These are phyloP conservation scores for Acacia concinna DNA, from an alignment of 331 rosid species.

Conservation along the genomic window DNA sequence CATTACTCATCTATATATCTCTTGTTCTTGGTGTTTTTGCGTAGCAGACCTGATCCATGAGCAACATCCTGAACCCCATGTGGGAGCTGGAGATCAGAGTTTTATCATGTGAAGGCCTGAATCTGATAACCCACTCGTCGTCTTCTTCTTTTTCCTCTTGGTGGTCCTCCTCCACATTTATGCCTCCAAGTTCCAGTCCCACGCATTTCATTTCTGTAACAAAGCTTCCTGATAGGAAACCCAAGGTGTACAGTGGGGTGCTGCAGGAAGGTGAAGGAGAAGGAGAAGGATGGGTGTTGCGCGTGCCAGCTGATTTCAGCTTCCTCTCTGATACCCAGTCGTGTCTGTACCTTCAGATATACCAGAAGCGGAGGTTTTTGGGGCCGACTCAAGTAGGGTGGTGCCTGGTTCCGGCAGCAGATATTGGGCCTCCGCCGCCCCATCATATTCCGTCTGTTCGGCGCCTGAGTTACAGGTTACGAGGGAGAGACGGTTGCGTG, in stretches of 20 bases:
- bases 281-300: conserved; percentile 12
- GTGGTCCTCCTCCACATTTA: not conserved
- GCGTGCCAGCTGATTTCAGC: conserved; percentile 42
- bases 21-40: not conserved
- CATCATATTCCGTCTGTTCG: conserved; percentile 17
- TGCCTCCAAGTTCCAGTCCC: not conserved
- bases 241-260: not conserved
- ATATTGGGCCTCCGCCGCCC: conserved; percentile 40
- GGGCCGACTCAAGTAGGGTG: conserved; percentile 51
- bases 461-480: conserved; percentile 60
- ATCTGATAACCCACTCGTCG: conserved; percentile 20
- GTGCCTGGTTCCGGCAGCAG: conserved; percentile 53
- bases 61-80: not conserved
- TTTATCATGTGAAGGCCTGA: conserved; percentile 51
- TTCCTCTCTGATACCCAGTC: conserved; percentile 47
- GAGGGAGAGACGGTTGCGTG: conserved; percentile 55
- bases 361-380: conserved; percentile 36
- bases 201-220: conserved; percentile 48
- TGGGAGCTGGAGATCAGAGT: conserved; percentile 25
- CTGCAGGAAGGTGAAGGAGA: conserved; percentile 19
- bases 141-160: conserved; percentile 14
- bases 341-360: conserved; percentile 43
- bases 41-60: not conserved
- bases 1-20: not conserved
- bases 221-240: conserved; percentile 17